Evolutionary conservation across 495 filamentous ascomycete species (phyloP), one percentile per base, ranked within the genome.

Genomic region (Paragyromitra xinjiangensis): DNA sequence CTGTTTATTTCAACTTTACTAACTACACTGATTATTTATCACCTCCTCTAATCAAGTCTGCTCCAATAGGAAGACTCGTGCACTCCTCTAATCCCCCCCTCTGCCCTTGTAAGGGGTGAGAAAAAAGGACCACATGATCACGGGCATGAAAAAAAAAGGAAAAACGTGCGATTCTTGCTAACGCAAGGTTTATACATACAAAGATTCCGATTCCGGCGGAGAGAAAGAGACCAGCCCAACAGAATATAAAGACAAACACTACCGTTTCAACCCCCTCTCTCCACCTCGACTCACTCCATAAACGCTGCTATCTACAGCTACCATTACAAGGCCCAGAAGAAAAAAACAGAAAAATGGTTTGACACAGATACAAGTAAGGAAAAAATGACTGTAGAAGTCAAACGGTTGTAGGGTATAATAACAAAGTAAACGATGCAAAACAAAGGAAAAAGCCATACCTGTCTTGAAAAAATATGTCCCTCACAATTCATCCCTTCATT

Each of bases 401-500:
- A 58, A 59, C 26, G 64, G n/a, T 44, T 8, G 42, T 44, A 58
- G 39, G 39, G 40, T 61, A 48, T 69, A 69, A 56, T 24, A 16
- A 45, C 66, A 62, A 50, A 50, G 3, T 39, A 39, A 71, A 58
- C 44, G n/a, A 39, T 6, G 44, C n/a, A 40, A 44, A 73, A 48
- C 6, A 71, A 62, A 62, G 39, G 22, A 64, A 74, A 75, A 73
- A 16, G 45, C 26, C 68, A 68, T 75, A 67, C 72, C 40, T 68
- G 63, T 59, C 62, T 67, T 73, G 39, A 56, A 67, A 65, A 44
- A 59, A 48, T 55, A 58, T 64, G 37, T 59, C 71, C 70, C 48
- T 56, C 59, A 42, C 63, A 74, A 51, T 71, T 74, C 71, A 74
- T 74, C 53, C 40, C 71, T 69, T 74, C 71, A 74, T 74, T 69